Evolutionary conservation across 1,284 basidiomycete genomes (phyloP).

Genomic region (Phylloboletellus chloephorus): DNA sequence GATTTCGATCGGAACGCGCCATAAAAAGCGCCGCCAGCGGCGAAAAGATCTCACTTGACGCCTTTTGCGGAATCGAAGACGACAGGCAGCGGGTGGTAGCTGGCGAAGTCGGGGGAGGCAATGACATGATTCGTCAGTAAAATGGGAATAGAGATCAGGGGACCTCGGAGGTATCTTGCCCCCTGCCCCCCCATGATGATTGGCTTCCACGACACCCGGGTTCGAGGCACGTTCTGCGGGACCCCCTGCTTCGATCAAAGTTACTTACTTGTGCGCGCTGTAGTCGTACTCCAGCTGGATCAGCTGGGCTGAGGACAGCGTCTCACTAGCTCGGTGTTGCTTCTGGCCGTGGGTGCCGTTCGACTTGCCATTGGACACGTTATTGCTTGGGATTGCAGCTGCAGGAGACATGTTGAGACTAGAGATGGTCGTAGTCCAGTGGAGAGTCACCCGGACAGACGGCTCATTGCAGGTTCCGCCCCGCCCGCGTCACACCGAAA

Average conservation of each 20-base stretch:
- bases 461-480: constrained; percentile 1
- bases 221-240: neutral
- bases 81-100: constrained; percentile 94
- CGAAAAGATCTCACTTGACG: constrained; percentile 65
- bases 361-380: constrained; percentile 11
- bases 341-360: constrained; percentile 13
- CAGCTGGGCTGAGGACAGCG: constrained; percentile 56
- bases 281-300: constrained; percentile 81
- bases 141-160: neutral
- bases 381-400: constrained; percentile 8
- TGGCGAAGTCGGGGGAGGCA: constrained; percentile 33
- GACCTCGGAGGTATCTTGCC: constrained; percentile 1
- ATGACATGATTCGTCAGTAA: constrained; percentile 26
- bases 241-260: constrained; percentile 1
- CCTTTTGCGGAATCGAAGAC: constrained; percentile 91
- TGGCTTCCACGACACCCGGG: constrained; percentile 6
- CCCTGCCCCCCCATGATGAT: constrained; percentile 16
- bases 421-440: constrained; percentile 13
- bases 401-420: constrained; percentile 22
- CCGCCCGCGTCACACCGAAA: constrained; percentile 11
- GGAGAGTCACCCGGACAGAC: constrained; percentile 7
- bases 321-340: constrained; percentile 13
- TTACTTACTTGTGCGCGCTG: constrained; percentile 83
- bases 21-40: constrained; percentile 18
- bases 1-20: constrained; percentile 11